A percentile compares a stretch with the other conserved stretches of the same genome.
These are phyloP conservation scores for Vaccinium vitisidaea DNA, from an alignment of 148 eudicot genomes.

Conservation along the genomic window DNA sequence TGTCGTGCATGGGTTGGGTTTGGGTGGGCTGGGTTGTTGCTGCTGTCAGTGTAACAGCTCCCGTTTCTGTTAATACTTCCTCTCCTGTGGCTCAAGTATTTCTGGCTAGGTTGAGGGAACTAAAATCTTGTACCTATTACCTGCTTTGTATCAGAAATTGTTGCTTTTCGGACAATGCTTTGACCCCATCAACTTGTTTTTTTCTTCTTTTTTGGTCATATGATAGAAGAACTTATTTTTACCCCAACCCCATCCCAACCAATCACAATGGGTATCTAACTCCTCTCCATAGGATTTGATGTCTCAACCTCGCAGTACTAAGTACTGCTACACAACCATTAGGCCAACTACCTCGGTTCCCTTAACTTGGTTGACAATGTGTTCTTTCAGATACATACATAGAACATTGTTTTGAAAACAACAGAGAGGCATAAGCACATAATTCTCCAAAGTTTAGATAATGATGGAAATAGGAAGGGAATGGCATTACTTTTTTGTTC, in stretches of 20 bases:
- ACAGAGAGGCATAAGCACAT: background rate
- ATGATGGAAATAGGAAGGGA: background rate
- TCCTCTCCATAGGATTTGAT: too few relatives aligned
- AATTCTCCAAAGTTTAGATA: background rate
- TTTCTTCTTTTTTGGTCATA: background rate
- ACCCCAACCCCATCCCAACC: too few relatives aligned
- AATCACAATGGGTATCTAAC: too few relatives aligned
- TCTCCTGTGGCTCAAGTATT: background rate
- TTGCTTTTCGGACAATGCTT: background rate
- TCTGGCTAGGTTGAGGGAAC: background rate
- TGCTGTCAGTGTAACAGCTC: background rate
- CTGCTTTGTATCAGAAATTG: background rate
- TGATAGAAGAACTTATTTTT: too few relatives aligned
- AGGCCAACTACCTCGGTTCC: too few relatives aligned
- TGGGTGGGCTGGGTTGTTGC: background rate
- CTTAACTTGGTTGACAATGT: background rate
- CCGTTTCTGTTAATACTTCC: background rate
- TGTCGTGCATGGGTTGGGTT: background rate
- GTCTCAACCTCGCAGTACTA: too few relatives aligned
- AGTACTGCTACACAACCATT: too few relatives aligned
- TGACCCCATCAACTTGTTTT: background rate
- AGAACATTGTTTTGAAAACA: background rate
- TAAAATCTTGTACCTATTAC: background rate
- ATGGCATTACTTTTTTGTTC: background rate
- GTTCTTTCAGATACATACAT: background rate